Conservation (phyloP, 176 grass and related monocot genomes). For the Poa annua region DNA sequence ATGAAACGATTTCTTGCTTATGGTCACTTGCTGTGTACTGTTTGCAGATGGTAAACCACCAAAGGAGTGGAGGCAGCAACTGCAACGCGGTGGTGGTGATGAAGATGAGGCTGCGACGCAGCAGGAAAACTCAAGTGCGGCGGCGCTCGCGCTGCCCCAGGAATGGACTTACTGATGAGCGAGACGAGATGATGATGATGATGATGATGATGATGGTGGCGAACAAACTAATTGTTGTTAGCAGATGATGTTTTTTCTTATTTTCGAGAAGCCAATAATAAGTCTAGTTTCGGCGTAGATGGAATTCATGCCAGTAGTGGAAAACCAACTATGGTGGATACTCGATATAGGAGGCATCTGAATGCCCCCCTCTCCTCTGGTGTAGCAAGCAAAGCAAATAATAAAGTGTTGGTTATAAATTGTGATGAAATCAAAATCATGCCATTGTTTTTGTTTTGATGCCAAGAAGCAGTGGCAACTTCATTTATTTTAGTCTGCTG, state of each 20-base stretch:
- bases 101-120: neutral
- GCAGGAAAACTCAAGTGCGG: neutral
- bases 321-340: too few species aligned
- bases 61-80: neutral
- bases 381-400: neutral
- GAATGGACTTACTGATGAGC: slow-evolving; percentile 64
- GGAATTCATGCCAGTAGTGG: too few species aligned
- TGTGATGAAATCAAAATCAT: neutral
- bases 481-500: neutral
- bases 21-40: neutral
- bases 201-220: slow-evolving; percentile 8
- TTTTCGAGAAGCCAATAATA: neutral
- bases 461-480: neutral
- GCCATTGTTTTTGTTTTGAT: too few species aligned
- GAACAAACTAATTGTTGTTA: neutral
- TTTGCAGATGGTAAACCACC: neutral
- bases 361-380: neutral
- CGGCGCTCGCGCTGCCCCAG: slow-evolving; percentile 42
- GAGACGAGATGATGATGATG: neutral
- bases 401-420: slow-evolving; percentile 11
- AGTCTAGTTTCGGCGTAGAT: too few species aligned
- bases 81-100: neutral
- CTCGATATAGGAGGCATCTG: too few species aligned
- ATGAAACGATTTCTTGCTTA: neutral
- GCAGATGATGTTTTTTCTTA: slow-evolving; percentile 7